These are phyloP conservation scores for Aspergillus calidoustus DNA, from an alignment of 2,329 filamentous ascomycete genomes.

Conservation along the genomic window DNA sequence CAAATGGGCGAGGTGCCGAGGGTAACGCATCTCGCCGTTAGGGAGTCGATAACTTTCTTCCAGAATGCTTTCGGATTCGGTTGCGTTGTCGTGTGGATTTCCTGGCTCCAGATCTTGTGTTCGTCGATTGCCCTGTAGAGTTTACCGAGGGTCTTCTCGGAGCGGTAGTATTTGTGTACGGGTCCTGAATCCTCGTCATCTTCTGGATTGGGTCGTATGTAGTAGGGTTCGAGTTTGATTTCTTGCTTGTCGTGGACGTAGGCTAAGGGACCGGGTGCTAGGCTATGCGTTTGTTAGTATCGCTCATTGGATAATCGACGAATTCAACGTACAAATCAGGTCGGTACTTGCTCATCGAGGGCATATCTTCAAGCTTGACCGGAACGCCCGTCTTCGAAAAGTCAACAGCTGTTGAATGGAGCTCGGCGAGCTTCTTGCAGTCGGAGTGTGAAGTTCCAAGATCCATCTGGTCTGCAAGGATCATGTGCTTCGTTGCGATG, in stretches of 20 bases:
- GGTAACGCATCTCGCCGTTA: constrained; percentile 12
- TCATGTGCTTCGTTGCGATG: constrained; percentile 68
- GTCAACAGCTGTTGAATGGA: constrained; percentile 75
- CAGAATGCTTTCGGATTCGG: constrained; percentile 20
- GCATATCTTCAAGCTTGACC: constrained; percentile 53
- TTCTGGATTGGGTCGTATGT: constrained; percentile 52
- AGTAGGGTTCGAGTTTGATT: constrained; percentile 49
- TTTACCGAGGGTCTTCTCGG: constrained; percentile 69
- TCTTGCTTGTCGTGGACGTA: constrained; percentile 45
- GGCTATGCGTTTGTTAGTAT: constrained; percentile 14
- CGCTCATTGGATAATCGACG: background rate
- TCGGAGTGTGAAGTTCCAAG: constrained; percentile 57
- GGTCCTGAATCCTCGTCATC: constrained; percentile 53
- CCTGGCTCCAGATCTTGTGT: constrained; percentile 55
- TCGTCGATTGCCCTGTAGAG: constrained; percentile 78
- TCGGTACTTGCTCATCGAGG: constrained; percentile 44
- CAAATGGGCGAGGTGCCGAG: constrained; percentile 16
- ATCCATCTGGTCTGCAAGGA: constrained; percentile 63
- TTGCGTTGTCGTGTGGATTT: constrained; percentile 18
- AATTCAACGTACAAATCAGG: constrained; percentile 60
- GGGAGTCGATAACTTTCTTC: constrained; percentile 16
- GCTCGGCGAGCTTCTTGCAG: constrained; percentile 61
- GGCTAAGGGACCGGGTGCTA: constrained; percentile 31
- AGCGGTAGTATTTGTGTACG: constrained; percentile 65
- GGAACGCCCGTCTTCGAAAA: constrained; percentile 75